Evolutionary conservation across 1,284 basidiomycete species (phyloP).

Genomic region (Puccinia hordei): DNA sequence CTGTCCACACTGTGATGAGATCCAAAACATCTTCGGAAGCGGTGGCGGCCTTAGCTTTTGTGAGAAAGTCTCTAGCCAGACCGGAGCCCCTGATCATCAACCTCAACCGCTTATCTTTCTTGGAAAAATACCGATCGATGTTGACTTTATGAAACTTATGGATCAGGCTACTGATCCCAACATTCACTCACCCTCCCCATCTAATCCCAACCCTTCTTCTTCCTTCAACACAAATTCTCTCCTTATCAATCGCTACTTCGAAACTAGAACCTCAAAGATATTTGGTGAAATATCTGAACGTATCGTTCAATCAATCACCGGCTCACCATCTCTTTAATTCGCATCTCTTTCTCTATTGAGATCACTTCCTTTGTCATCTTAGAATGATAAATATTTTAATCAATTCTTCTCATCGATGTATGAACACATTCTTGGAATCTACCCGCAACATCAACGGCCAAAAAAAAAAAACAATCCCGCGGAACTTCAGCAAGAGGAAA

Average conservation of each 20-base stretch:
- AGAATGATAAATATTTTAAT: too few species aligned
- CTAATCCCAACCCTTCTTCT: not conserved
- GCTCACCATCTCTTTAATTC: not conserved
- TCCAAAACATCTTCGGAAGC: conserved; percentile 91
- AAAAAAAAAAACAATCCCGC: not conserved
- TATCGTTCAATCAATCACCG: conserved; percentile 18
- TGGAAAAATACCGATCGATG: conserved; percentile 90
- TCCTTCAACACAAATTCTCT: not conserved
- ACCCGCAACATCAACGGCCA: too few species aligned
- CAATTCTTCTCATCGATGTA: too few species aligned
- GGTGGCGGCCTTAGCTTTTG: conserved; percentile 77
- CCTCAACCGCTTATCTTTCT: conserved; percentile 76
- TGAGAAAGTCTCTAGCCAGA: conserved; percentile 48
- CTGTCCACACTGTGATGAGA: conserved; percentile 79
- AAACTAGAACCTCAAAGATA: not conserved
- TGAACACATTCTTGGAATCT: too few species aligned
- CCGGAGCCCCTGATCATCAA: conserved; percentile 51
- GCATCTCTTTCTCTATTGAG: not conserved
- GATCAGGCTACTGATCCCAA: conserved; percentile 66
- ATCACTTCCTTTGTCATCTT: too few species aligned
- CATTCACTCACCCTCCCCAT: not conserved
- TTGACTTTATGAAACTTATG: conserved; percentile 80
- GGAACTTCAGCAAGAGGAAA: not conserved
- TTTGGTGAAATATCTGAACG: not conserved
- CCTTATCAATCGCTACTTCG: conserved; percentile 13